A percentile compares a stretch with the other conserved stretches of the same genome.
phyloP scores from a whole-genome alignment of 2,329 filamentous ascomycete species.

The Fusarium newnesense region DNA sequence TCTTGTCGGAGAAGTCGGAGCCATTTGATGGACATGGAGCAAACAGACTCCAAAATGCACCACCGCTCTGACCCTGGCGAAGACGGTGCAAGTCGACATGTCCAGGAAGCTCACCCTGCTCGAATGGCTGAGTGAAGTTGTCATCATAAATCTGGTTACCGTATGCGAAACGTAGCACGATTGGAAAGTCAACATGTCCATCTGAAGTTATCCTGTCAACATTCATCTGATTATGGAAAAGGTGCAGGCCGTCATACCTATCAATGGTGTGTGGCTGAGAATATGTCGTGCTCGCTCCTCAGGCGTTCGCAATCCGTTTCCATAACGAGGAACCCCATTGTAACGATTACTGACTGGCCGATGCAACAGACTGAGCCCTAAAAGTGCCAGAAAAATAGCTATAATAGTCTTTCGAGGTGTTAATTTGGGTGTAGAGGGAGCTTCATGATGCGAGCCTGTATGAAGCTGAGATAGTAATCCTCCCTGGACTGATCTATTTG shows the following conservation, averaged over 20 bases:
- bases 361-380: conserved; percentile 44
- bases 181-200: conserved; percentile 89
- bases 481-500: conserved; percentile 30
- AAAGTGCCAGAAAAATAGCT: conserved; percentile 40
- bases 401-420: conserved; percentile 40
- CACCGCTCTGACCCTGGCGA: conserved; percentile 76
- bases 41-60: conserved; percentile 94
- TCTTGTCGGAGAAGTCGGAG: conserved; percentile 77
- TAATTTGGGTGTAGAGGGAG: conserved; percentile 38
- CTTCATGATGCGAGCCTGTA: conserved; percentile 29
- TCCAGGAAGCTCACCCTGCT: conserved; percentile 71
- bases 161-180: conserved; percentile 73
- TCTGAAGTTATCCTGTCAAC: conserved; percentile 61
- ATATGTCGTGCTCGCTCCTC: conserved; percentile 60
- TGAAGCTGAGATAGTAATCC: conserved; percentile 36
- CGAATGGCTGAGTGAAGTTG: conserved; percentile 80
- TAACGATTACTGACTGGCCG: conserved; percentile 41
- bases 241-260: conserved; percentile 52
- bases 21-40: conserved; percentile 79
- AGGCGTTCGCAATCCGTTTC: conserved; percentile 48
- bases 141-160: conserved; percentile 81
- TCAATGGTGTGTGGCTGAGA: conserved; percentile 58
- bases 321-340: conserved; percentile 38
- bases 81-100: conserved; percentile 87
- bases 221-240: accelerated